Percentiles rank a stretch among this genome's conserved stretches.
Conservation (phyloP, 176 grass and related monocot genomes). For the Oryza australiensis region DNA sequence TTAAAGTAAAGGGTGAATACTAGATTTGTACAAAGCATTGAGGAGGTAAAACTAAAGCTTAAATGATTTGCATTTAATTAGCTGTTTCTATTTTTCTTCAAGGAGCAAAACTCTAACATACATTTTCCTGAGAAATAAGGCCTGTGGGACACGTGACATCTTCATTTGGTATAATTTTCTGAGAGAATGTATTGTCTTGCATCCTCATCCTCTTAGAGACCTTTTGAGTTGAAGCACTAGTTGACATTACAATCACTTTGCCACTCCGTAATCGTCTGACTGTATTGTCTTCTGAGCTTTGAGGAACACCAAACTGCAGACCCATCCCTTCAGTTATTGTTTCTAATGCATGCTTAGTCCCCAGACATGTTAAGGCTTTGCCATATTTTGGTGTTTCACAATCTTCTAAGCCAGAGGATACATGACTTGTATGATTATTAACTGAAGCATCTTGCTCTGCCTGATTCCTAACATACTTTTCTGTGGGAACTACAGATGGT, state of each 20-base stretch:
- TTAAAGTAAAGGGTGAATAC: neutral
- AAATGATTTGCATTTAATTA: conserved; percentile 21
- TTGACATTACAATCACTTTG: conserved; percentile 21
- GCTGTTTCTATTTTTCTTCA: neutral
- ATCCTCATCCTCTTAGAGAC: neutral
- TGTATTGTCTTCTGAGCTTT: conserved; percentile 6
- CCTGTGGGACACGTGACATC: neutral
- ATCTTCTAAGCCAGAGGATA: neutral
- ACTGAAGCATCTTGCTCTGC: neutral
- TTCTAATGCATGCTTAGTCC: neutral
- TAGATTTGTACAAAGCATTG: neutral
- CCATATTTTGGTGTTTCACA: neutral
- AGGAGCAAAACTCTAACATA: conserved; percentile 25
- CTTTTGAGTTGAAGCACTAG: neutral
- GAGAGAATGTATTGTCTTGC: neutral
- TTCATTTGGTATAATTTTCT: conserved; percentile 10
- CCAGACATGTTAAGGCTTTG: neutral
- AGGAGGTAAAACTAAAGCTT: neutral
- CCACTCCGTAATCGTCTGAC: conserved; percentile 36
- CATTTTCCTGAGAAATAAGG: conserved; percentile 25
- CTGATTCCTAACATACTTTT: neutral
- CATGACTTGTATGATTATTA: neutral
- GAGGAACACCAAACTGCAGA: neutral
- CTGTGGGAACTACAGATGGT: neutral
- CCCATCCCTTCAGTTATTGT: neutral